Percentiles rank a stretch among this genome's conserved stretches.
Conservation (phyloP, 306 rosid species). For the Begonia fuchsioides region DNA sequence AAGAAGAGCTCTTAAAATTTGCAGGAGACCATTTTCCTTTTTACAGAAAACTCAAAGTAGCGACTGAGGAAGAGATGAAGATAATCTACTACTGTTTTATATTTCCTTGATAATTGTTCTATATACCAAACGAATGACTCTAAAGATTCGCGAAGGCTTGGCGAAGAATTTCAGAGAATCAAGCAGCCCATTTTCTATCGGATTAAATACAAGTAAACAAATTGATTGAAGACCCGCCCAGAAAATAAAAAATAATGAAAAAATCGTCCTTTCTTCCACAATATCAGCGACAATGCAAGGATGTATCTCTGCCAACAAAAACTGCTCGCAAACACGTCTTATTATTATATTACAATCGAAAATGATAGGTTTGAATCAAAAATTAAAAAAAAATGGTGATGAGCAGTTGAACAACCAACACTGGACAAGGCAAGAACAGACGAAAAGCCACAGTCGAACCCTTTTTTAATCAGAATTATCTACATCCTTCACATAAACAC, state of each 20-base stretch:
- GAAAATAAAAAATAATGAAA: conserved; percentile 5
- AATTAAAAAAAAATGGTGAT: conserved; percentile 2
- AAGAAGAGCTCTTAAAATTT: conserved; percentile 16
- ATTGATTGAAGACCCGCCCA: conserved; percentile 14
- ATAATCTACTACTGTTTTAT: background rate
- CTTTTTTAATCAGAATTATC: background rate
- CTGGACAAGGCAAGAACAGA: conserved; percentile 15
- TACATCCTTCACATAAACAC: background rate
- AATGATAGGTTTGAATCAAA: background rate
- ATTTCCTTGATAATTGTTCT: background rate
- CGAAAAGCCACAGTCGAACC: conserved; percentile 23
- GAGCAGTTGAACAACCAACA: conserved; percentile 36
- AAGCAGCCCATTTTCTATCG: conserved; percentile 15
- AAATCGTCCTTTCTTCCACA: conserved; percentile 12
- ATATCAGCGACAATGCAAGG: conserved; percentile 9
- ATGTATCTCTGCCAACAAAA: conserved; percentile 8
- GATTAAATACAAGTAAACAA: conserved; percentile 5
- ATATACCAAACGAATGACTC: conserved; percentile 13
- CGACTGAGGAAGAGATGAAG: conserved; percentile 5
- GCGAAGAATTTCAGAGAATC: conserved; percentile 12
- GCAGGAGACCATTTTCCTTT: conserved; percentile 25
- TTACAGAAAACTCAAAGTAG: background rate
- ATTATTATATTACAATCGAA: background rate
- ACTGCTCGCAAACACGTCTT: background rate
- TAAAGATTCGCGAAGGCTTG: conserved; percentile 21